Base-by-base conservation (phyloP, 305 asterid species). In the Nicotiana rustica region DNA sequence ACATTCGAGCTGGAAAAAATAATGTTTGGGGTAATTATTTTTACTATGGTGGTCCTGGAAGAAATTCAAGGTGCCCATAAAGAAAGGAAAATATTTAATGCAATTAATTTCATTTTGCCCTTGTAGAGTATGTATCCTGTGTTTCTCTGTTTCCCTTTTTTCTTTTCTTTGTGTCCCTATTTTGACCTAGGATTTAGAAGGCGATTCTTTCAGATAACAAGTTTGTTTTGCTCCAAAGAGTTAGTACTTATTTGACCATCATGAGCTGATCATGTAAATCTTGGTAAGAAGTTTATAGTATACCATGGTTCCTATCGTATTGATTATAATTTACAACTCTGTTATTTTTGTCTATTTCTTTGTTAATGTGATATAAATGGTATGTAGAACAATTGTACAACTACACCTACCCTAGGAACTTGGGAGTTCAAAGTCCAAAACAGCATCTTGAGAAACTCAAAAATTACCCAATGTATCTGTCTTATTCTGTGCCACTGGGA, bases 41-140 rank as follows among this genome's bases (percentile, higher is more conserved):
- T 83, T 94, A 95, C 83, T 95, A 93, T 89, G 99, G 99, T 59
- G 99, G 99, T 44, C 99, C 99, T 44, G 99, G 99, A 67, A 95
- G 91, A 75, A 95, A 90, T 85, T 78, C 93, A 17, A 92, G 90
- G 55, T 95, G 98, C 85, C 92, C 91, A 79, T 95, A 85, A 87
- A 44, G 3, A 33, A 47, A 35, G 36, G 70, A 25, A 25, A 25
- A 25, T 25, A 25, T 25, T 25, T 25, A 25, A 25, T 25, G 29
- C 29, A 44, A 71, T 47, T 71, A 49, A 73, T 52, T 75, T 75
- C 80, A 75, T 75, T 73, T 79, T 35, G 41, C 31, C 29, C 67
- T 38, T 78, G 80, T 83, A 84, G 85, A 73, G 81, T 78, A 80
- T 67, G 81, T 78, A 80, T 67, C 77, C 38, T 35, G 66, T 76